Conservation (phyloP, 225 moss, liverwort and hornwort genomes). For the Marchantia paleacea region DNA sequence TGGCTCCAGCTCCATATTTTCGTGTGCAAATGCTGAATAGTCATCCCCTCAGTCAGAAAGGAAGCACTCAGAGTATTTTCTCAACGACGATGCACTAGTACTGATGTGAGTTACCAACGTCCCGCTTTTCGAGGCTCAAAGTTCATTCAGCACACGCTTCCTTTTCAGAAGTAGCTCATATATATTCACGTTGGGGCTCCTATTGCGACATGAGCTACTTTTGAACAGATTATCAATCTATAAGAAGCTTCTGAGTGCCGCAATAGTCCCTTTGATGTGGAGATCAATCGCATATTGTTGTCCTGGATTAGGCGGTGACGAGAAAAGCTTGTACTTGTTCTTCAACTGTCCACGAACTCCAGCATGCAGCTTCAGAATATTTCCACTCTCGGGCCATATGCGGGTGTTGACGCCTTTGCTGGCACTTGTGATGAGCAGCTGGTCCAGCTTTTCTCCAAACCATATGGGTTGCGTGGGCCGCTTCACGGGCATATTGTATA, state of each 20-base stretch:
- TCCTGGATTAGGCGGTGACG: not conserved
- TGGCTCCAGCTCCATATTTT: too few relatives aligned
- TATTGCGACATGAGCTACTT: too few relatives aligned
- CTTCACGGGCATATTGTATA: conserved; percentile 53
- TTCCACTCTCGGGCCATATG: conserved; percentile 51
- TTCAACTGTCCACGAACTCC: conserved; percentile 52
- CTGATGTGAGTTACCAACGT: too few relatives aligned
- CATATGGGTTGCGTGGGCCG: conserved; percentile 69
- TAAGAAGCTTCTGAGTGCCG: conserved; percentile 8
- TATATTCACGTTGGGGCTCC: too few relatives aligned
- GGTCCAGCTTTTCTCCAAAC: conserved; percentile 55
- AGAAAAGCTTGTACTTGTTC: conserved; percentile 37
- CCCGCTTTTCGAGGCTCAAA: too few relatives aligned
- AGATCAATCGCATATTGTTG: conserved; percentile 5
- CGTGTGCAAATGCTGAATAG: too few relatives aligned
- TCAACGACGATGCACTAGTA: too few relatives aligned
- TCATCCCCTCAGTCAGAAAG: too few relatives aligned
- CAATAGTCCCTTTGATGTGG: conserved; percentile 16
- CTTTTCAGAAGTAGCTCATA: too few relatives aligned
- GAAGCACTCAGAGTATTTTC: too few relatives aligned
- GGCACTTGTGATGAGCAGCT: conserved; percentile 58
- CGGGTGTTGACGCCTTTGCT: conserved; percentile 39
- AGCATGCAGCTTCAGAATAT: conserved; percentile 48
- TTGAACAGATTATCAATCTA: not conserved
- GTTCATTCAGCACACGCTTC: too few relatives aligned